Evolutionary conservation across 306 rosid genomes (phyloP).

Genomic region (Citrullus amarus): DNA sequence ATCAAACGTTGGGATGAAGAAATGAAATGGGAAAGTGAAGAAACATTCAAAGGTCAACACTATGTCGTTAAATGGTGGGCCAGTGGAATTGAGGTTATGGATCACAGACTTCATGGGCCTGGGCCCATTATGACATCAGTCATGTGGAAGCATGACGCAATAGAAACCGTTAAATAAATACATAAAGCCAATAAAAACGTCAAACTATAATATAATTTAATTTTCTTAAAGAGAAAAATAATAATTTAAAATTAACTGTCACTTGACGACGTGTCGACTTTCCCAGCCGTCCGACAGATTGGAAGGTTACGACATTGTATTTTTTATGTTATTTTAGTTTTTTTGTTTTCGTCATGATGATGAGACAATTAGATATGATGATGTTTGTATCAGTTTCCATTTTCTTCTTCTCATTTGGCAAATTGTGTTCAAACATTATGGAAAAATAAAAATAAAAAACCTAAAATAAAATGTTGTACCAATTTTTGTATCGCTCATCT

Average conservation of each 20-base stretch:
- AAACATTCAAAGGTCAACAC: background rate
- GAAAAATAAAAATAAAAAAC: too few relatives aligned
- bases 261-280: conserved; percentile 21
- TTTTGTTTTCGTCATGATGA: background rate
- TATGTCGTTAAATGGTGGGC: background rate
- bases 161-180: background rate
- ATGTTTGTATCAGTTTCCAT: background rate
- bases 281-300: background rate
- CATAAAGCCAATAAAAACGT: background rate
- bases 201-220: background rate
- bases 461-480: too few relatives aligned
- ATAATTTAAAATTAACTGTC: background rate
- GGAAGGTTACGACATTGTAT: background rate
- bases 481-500: too few relatives aligned
- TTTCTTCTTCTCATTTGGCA: background rate
- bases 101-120: background rate
- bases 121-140: conserved; percentile 26
- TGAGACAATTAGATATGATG: conserved; percentile 13
- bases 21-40: background rate
- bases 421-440: too few relatives aligned
- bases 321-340: too few relatives aligned
- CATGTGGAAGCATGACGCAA: conserved; percentile 39
- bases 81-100: background rate
- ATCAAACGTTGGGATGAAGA: background rate
- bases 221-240: too few relatives aligned